phyloP scores from a whole-genome alignment of 2,329 filamentous ascomycete species.

The Geosmithia flava region DNA sequence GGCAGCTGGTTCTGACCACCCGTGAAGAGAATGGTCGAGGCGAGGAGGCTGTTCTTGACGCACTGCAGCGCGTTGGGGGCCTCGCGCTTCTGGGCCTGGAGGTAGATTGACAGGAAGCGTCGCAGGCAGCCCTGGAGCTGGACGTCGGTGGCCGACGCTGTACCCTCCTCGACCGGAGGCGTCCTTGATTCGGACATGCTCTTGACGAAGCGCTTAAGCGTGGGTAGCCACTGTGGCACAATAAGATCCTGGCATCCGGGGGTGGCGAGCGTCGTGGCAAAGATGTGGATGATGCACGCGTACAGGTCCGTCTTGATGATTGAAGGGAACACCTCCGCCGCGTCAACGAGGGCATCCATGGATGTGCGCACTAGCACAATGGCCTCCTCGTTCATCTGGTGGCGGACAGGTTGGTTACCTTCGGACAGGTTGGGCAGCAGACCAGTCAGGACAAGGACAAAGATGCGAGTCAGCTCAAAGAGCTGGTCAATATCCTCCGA shows the following conservation, averaged over 20 bases:
- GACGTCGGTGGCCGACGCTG: slow-evolving; percentile 39
- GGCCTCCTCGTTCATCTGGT: slow-evolving; percentile 79
- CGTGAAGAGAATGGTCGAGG: slow-evolving; percentile 80
- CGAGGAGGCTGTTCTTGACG: slow-evolving; percentile 86
- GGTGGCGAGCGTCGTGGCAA: slow-evolving; percentile 82
- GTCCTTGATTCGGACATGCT: slow-evolving; percentile 48
- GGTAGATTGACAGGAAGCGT: slow-evolving; percentile 70
- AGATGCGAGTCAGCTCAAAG: slow-evolving; percentile 92
- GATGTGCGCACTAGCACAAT: slow-evolving; percentile 68
- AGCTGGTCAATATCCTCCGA: slow-evolving; percentile 97
- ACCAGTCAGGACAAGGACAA: slow-evolving; percentile 82
- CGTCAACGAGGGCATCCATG: slow-evolving; percentile 81
- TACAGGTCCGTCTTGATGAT: slow-evolving; percentile 96
- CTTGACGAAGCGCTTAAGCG: slow-evolving; percentile 80
- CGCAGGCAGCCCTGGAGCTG: slow-evolving; percentile 75
- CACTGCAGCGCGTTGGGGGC: slow-evolving; percentile 65
- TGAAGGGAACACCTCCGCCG: slow-evolving; percentile 87
- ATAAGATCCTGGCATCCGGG: slow-evolving; percentile 74
- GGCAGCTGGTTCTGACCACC: slow-evolving; percentile 63
- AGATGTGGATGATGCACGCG: slow-evolving; percentile 93
- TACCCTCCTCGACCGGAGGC: slow-evolving; percentile 14
- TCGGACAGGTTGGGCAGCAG: slow-evolving; percentile 74
- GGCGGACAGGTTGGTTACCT: slow-evolving; percentile 50
- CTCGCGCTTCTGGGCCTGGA: slow-evolving; percentile 64
- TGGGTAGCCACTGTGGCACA: slow-evolving; percentile 79